A percentile compares a stretch with the other conserved stretches of the same genome.
phyloP scores from a whole-genome alignment of 2,329 filamentous ascomycete species.

The Aphanocladium album region DNA sequence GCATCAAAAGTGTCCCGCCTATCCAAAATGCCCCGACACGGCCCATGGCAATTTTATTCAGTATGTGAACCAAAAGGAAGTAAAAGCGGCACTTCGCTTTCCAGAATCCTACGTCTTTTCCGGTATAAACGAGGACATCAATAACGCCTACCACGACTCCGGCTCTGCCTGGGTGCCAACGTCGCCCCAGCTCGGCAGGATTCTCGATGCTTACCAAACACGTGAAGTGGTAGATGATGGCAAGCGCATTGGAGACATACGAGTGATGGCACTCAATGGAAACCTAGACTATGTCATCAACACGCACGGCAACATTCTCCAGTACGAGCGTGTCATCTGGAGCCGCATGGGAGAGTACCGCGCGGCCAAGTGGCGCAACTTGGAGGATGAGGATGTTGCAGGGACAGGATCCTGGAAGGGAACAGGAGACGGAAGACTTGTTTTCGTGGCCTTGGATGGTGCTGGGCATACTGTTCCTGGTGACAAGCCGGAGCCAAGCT shows the following conservation, averaged over 20 bases:
- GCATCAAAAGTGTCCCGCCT: slow-evolving; percentile 6
- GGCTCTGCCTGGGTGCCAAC: slow-evolving; percentile 7
- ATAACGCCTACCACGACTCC: slow-evolving; percentile 43
- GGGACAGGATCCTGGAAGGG: slow-evolving; percentile 18
- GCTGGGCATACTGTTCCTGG: slow-evolving; percentile 20
- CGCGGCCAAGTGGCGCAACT: slow-evolving; percentile 21
- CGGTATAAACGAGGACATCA: slow-evolving; percentile 90
- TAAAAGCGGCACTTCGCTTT: slow-evolving; percentile 19
- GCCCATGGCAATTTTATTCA: slow-evolving; percentile 19
- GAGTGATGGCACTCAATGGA: slow-evolving; percentile 21
- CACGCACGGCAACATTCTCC: slow-evolving; percentile 26
- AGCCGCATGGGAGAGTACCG: slow-evolving; percentile 39
- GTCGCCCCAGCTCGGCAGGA: slow-evolving; percentile 13
- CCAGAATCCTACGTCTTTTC: slow-evolving; percentile 73
- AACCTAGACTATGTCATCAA: slow-evolving; percentile 20
- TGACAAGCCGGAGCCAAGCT: slow-evolving; percentile 19
- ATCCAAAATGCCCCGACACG: slow-evolving; percentile 13
- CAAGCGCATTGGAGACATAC: slow-evolving; percentile 16
- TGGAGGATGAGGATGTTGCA: slow-evolving; percentile 10
- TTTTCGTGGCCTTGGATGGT: slow-evolving; percentile 19
- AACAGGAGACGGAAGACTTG: slow-evolving; percentile 16
- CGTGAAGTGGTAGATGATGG: slow-evolving; percentile 1
- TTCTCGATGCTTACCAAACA: slow-evolving; percentile 16
- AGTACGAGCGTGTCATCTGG: slow-evolving; percentile 37
- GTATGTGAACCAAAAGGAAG: slow-evolving; percentile 19